Evolutionary conservation across 164 flowering plant genomes (phyloP).

Genomic region (Vitis cinerea): DNA sequence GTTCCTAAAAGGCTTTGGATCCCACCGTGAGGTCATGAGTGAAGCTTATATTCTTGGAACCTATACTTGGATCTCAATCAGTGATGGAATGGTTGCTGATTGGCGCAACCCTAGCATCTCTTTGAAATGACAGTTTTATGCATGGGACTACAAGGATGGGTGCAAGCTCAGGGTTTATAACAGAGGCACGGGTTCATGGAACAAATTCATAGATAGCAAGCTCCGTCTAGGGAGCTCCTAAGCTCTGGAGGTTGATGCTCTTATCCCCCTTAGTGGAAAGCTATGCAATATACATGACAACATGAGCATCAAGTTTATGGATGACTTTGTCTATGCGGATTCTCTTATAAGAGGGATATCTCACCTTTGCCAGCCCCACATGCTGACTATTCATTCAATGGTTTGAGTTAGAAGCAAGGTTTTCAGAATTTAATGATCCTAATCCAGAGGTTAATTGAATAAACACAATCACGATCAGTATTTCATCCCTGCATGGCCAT

Average conservation of each 20-base stretch:
- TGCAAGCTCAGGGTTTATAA: constrained; percentile 86
- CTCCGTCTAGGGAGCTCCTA: constrained; percentile 80
- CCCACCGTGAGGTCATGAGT: constrained; percentile 81
- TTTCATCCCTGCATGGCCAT: no score
- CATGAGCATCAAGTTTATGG: constrained; percentile 66
- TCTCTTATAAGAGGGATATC: no score
- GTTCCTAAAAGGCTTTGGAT: constrained; percentile 85
- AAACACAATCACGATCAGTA: no score
- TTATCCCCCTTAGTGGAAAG: constrained; percentile 83
- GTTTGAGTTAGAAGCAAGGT: no score
- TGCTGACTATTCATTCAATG: no score
- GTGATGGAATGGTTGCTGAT: constrained; percentile 81
- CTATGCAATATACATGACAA: constrained; percentile 93
- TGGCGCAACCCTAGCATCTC: constrained; percentile 95
- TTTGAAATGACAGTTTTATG: constrained; percentile 75
- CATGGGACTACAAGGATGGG: constrained; percentile 85
- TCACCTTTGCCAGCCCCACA: no score
- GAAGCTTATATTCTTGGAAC: constrained; percentile 82
- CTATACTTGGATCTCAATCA: constrained; percentile 60
- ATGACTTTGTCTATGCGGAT: no score
- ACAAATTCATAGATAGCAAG: constrained; percentile 77
- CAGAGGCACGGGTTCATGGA: constrained; percentile 73
- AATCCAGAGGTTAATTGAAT: no score
- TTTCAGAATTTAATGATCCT: no score
- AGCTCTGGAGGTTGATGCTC: constrained; percentile 91